A percentile compares a stretch with the other conserved stretches of the same genome.
These are phyloP conservation scores for Paramecium pentaurelia DNA, from an alignment of 73 alveolate species.

Conservation along the genomic window DNA sequence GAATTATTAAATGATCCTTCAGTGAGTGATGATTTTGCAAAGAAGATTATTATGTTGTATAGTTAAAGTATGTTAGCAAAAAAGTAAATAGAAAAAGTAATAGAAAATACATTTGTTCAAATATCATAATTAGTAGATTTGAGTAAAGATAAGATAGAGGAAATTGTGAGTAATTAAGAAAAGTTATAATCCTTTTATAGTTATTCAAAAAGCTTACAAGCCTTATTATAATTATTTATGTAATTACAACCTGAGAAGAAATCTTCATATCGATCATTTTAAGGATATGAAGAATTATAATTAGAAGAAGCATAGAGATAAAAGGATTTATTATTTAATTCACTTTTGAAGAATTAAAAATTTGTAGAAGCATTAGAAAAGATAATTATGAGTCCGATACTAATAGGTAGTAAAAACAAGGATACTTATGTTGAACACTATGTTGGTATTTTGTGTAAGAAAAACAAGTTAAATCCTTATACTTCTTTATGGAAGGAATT, in stretches of 20 bases:
- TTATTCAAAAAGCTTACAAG: conserved; percentile 21
- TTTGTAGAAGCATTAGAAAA: conserved; percentile 39
- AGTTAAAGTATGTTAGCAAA: conserved; percentile 35
- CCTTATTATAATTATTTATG: background rate
- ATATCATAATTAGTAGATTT: conserved; percentile 7
- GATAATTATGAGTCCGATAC: conserved; percentile 23
- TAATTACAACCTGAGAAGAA: conserved; percentile 22
- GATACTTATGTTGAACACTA: conserved; percentile 34
- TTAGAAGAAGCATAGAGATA: conserved; percentile 41
- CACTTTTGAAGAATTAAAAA: background rate
- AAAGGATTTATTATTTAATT: conserved; percentile 12
- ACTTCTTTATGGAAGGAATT: conserved; percentile 14
- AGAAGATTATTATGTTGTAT: conserved; percentile 26
- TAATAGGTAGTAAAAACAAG: conserved; percentile 20
- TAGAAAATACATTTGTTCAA: background rate
- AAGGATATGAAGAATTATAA: conserved; percentile 28
- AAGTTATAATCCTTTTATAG: conserved; percentile 2
- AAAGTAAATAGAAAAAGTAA: background rate
- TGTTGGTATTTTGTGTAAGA: background rate
- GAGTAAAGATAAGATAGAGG: conserved; percentile 46
- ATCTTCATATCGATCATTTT: background rate
- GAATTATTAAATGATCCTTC: conserved; percentile 35
- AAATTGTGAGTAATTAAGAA: background rate
- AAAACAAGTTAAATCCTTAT: conserved; percentile 19
- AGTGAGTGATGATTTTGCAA: conserved; percentile 48